These are phyloP conservation scores for Candida peoriensis DNA, from an alignment of 805 yeast genomes.

Conservation along the genomic window DNA sequence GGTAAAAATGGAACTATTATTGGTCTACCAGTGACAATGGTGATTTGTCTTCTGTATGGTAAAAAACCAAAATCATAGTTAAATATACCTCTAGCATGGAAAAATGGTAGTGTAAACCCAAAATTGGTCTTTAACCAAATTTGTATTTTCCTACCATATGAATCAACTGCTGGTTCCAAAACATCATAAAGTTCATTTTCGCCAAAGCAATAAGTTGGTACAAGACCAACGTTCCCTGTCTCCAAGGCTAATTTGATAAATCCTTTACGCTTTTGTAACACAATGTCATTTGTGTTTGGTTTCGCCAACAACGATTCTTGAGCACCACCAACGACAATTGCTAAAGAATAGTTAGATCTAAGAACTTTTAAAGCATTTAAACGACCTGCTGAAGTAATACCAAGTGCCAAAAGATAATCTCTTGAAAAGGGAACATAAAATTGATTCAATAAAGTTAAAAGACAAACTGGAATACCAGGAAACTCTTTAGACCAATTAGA, in stretches of 20 bases:
- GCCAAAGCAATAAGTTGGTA: conserved; percentile 89
- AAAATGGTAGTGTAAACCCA: conserved; percentile 87
- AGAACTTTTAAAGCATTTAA: conserved; percentile 64
- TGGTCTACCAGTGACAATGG: conserved; percentile 71
- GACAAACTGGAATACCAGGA: conserved; percentile 78
- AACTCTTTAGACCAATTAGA: conserved; percentile 61
- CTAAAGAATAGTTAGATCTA: conserved; percentile 63
- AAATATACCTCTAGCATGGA: conserved; percentile 88
- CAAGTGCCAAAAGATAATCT: conserved; percentile 77
- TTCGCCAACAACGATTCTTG: conserved; percentile 73
- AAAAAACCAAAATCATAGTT: conserved; percentile 88
- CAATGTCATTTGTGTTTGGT: conserved; percentile 58
- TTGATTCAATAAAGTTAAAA: conserved; percentile 78
- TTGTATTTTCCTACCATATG: conserved; percentile 55
- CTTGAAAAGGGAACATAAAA: conserved; percentile 81
- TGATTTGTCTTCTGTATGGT: conserved; percentile 78
- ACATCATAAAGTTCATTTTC: conserved; percentile 67
- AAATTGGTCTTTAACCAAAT: conserved; percentile 61
- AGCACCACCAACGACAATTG: conserved; percentile 95
- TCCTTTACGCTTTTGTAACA: conserved; percentile 76
- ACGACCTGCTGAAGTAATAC: conserved; percentile 80
- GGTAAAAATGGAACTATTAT: conserved; percentile 48
- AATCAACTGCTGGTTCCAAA: conserved; percentile 36
- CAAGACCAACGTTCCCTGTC: conserved; percentile 70
- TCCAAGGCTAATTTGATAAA: conserved; percentile 83